Percentiles rank a stretch among this genome's conserved stretches.
Conservation (phyloP, 2,329 filamentous ascomycete species). For the Microsporum ferrugineum region DNA sequence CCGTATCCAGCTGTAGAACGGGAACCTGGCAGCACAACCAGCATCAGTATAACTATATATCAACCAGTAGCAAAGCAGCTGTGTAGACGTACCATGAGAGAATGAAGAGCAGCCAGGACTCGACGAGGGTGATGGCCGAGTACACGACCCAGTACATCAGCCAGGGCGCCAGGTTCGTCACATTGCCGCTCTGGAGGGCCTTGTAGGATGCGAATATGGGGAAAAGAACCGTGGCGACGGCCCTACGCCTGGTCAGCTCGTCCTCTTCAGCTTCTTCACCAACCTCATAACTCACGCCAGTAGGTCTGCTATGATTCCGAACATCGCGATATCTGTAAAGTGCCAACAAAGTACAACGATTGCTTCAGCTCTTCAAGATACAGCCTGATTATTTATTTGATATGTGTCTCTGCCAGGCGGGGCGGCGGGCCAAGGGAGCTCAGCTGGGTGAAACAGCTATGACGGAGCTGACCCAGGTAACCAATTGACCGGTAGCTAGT, state of each 20-base stretch:
- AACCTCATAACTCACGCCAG: constrained; percentile 53
- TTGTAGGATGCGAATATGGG: constrained; percentile 97
- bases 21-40: constrained; percentile 47
- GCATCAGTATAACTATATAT: not conserved
- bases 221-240: constrained; percentile 78
- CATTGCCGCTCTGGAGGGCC: constrained; percentile 84
- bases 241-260: constrained; percentile 42
- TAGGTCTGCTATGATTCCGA: constrained; percentile 65
- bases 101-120: constrained; percentile 81
- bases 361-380: not conserved
- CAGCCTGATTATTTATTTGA: not conserved
- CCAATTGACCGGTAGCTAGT: not conserved
- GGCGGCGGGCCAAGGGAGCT: not conserved
- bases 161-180: constrained; percentile 86
- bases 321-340: constrained; percentile 41
- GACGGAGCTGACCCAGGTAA: not conserved
- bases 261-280: constrained; percentile 9
- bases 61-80: not conserved
- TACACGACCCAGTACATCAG: constrained; percentile 98
- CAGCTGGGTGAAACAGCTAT: not conserved
- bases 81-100: constrained; percentile 54
- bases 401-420: too few species aligned
- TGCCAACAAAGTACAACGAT: not conserved
- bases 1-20: constrained; percentile 87
- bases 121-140: constrained; percentile 65